Conservation (phyloP, 2,329 filamentous ascomycete genomes). For the Aspergillus carbonarius region DNA sequence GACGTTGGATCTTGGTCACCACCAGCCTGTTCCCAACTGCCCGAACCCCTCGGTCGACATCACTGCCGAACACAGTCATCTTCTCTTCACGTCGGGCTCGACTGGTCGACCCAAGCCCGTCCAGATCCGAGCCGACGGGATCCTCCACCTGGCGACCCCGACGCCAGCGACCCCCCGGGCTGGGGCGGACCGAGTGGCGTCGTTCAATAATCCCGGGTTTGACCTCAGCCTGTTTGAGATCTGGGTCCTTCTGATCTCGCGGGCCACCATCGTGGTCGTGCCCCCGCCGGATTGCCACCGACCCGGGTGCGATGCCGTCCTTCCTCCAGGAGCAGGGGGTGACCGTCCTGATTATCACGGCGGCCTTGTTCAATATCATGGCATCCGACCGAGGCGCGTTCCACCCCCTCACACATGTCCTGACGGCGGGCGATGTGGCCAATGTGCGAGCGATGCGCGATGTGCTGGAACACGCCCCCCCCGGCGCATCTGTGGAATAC, state of each 20-base stretch:
- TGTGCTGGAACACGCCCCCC: conserved; percentile 8
- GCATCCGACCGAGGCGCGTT: conserved; percentile 1
- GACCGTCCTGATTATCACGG: conserved; percentile 4
- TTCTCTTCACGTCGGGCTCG: conserved; percentile 61
- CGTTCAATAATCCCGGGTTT: conserved; percentile 16
- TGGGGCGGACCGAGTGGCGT: conserved; percentile 8
- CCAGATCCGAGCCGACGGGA: conserved; percentile 61
- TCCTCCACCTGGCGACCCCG: conserved; percentile 8
- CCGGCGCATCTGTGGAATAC: conserved; percentile 15
- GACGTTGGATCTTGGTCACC: background rate
- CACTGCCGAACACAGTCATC: conserved; percentile 9
- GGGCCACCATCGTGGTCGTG: conserved; percentile 11
- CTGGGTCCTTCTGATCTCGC: conserved; percentile 12
- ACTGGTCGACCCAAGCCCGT: conserved; percentile 79
- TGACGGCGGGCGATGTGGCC: conserved; percentile 10
- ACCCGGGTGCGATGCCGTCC: background rate
- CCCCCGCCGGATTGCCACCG: background rate
- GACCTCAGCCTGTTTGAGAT: conserved; percentile 17
- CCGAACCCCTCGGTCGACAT: background rate
- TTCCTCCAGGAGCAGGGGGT: background rate
- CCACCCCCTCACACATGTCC: conserved; percentile 4
- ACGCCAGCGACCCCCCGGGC: conserved; percentile 9
- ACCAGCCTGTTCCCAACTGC: too few species aligned
- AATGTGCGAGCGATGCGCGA: conserved; percentile 5
- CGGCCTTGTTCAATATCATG: conserved; percentile 3